A percentile compares a stretch with the other conserved stretches of the same genome.
These are phyloP conservation scores for Pythium angustatum DNA, from an alignment of 352 stramenopile genomes.

Conservation along the genomic window DNA sequence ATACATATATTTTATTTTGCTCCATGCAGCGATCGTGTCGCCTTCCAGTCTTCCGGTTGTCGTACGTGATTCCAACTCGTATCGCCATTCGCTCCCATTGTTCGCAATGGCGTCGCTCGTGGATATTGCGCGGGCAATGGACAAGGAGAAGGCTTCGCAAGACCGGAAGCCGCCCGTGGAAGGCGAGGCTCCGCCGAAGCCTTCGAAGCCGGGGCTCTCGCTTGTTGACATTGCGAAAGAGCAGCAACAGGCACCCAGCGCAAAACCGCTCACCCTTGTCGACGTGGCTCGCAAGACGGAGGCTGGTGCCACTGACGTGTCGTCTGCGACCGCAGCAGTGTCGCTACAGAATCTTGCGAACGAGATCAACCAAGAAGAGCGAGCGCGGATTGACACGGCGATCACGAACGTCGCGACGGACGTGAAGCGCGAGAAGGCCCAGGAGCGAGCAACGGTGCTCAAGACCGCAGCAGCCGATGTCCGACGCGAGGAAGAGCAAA, in stretches of 20 bases:
- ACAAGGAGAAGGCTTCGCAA: conserved; percentile 16
- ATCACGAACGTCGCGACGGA: conserved; percentile 40
- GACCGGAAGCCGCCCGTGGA: background rate
- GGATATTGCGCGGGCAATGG: conserved; percentile 56
- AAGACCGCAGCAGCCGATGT: conserved; percentile 31
- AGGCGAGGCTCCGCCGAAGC: background rate
- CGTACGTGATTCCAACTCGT: no score
- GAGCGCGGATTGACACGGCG: conserved; percentile 31
- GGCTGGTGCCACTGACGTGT: background rate
- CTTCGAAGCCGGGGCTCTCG: conserved; percentile 25
- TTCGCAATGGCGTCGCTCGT: conserved; percentile 33
- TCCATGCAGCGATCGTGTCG: background rate
- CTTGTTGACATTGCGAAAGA: conserved; percentile 42
- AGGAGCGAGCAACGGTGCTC: conserved; percentile 25
- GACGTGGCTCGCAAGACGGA: conserved; percentile 47
- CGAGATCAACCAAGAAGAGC: conserved; percentile 52
- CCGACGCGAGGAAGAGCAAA: conserved; percentile 12
- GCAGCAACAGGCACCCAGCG: conserved; percentile 5
- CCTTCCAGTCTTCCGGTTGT: no score
- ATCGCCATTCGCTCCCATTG: no score
- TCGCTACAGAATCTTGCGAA: conserved; percentile 36
- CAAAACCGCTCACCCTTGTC: conserved; percentile 38
- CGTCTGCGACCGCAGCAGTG: background rate
- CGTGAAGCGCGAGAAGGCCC: conserved; percentile 40
- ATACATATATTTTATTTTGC: background rate